These are phyloP conservation scores for Dactylellina cionopaga DNA, from an alignment of 2,329 filamentous ascomycete species.

Conservation along the genomic window DNA sequence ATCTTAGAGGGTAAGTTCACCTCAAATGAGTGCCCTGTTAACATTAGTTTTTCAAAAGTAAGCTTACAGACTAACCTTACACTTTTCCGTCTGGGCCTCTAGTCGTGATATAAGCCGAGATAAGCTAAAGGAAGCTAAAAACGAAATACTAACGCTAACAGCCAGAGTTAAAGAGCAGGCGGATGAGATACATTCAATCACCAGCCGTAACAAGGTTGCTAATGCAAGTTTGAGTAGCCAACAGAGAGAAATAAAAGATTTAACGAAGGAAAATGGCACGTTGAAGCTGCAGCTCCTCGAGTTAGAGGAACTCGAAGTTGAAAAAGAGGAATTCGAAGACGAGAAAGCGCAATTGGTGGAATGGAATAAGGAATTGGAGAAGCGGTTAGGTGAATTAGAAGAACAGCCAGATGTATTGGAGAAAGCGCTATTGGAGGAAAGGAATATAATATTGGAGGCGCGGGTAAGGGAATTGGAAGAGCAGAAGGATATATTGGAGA, in stretches of 20 bases:
- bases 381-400: not conserved
- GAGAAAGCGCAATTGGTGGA: not conserved
- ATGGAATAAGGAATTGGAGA: not conserved
- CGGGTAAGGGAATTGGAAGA: not conserved
- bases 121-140: not conserved
- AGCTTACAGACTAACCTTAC: no score
- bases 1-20: conserved; percentile 3
- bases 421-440: not conserved
- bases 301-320: not conserved
- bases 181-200: not conserved
- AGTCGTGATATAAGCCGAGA: conserved; percentile 5
- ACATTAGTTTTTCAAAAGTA: not conserved
- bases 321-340: not conserved
- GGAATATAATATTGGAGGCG: not conserved
- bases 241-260: not conserved
- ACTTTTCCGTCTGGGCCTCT: no score
- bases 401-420: not conserved
- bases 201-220: not conserved
- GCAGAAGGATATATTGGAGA: not conserved
- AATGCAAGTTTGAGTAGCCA: conserved; percentile 1
- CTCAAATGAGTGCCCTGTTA: not conserved
- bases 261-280: not conserved
- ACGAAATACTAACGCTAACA: not conserved
- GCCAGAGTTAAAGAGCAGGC: not conserved
- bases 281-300: not conserved